These are phyloP conservation scores for Diaporthe citriasiana DNA, from an alignment of 2,329 filamentous ascomycete species.

Conservation along the genomic window DNA sequence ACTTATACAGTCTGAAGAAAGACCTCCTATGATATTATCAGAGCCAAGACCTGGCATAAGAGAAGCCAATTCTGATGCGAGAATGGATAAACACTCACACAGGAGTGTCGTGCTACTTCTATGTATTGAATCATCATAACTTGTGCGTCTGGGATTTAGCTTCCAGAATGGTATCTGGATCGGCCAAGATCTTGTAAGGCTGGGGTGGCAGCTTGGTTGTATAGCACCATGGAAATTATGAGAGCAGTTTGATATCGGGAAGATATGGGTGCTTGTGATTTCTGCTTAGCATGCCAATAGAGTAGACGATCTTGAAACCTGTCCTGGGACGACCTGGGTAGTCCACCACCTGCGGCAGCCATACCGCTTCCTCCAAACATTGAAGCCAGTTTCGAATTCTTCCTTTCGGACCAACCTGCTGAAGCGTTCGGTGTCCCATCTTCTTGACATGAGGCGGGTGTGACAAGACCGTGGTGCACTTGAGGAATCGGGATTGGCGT, in stretches of 20 bases:
- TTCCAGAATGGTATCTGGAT: not conserved
- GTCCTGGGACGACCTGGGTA: not conserved
- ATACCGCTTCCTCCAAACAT: constrained; percentile 5
- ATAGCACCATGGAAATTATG: not conserved
- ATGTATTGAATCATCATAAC: not conserved
- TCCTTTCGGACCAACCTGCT: constrained; percentile 2
- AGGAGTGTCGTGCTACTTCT: constrained; percentile 13
- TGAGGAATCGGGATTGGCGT: not conserved
- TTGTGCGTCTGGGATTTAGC: not conserved
- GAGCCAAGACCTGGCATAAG: not conserved
- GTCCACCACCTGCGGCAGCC: constrained; percentile 4
- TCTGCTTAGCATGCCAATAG: not conserved
- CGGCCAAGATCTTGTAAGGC: not conserved
- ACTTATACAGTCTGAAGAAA: constrained; percentile 1
- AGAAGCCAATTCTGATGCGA: not conserved
- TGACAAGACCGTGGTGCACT: not conserved
- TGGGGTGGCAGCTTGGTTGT: not conserved
- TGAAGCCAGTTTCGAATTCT: constrained; percentile 1
- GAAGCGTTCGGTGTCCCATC: not conserved
- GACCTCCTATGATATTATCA: not conserved
- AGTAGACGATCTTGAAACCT: not conserved
- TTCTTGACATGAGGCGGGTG: not conserved
- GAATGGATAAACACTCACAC: not conserved
- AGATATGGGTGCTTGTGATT: constrained; percentile 11
- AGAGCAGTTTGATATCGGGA: constrained; percentile 7